Evolutionary conservation across 352 stramenopile species (phyloP), one percentile per base, ranked within the genome.

Genomic region (Blastocystis sp.): DNA sequence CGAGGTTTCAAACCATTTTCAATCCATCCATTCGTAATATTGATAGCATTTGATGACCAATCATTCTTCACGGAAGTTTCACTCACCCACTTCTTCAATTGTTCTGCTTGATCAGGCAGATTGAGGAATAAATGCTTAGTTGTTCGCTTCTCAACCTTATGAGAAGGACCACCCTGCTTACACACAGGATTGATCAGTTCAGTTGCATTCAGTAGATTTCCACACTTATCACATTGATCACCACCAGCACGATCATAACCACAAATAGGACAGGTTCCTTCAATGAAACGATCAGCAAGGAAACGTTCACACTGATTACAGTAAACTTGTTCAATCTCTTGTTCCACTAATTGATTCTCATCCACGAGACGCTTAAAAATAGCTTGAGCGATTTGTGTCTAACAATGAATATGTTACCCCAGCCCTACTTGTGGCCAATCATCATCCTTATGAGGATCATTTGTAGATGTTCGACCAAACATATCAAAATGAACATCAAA

Each of bases 361-460:
- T 93, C 91, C 32, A 93, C 88, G 58, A 92, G 91, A 19, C 90
- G 89, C 88, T 94, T 92, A 89, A 95, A 95, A 43, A 95, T 91
- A 90, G 92, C 93, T 88, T 94, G 93, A 46, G 90, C 92, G 89
- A 95, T 95, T 77, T 91, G 89, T 88, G 94, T 95, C 89, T 95
- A 92, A 86, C 90, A 85, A 42, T 92, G 90, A 88, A 91, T 93
- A 3, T 91, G 93, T 56, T 94, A 81, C 91, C 91, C 43, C 94
- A 91, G 71, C 94, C 94, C 16, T 49, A 85, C 74, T 37, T 89
- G 88, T 16, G 85, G 87, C 80, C 78, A 89, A 51, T 75, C 80
- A 4, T 29, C 1, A 59, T 66, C 58, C 19, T 85, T 37, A 12
- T 57, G 46, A 37, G 86, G 86, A 63, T 88, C 65, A 32, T 83